Evolutionary conservation across 257 asterid genomes (phyloP), one percentile per base, ranked within the genome.

Genomic region (Parsonsia alboflavescens): DNA sequence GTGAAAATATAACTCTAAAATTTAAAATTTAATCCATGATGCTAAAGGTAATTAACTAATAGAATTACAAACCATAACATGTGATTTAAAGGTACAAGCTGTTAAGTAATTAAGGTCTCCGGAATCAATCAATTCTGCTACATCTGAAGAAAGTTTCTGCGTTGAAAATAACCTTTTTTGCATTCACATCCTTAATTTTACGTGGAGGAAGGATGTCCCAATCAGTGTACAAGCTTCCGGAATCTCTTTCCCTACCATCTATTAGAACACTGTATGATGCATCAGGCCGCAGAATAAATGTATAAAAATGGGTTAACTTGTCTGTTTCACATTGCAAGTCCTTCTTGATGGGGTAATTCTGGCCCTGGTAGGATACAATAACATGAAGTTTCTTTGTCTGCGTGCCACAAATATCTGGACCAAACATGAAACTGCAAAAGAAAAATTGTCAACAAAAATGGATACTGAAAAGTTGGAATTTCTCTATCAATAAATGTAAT

Each of bases 381-480:
- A 86, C 88, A 68, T 93, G 98, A 77, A 93, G 93, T 69, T 91
- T 91, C 93, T 93, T 91, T 42, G 92, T 92, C 86, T 88, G 94
- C 39, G 97, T 89, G 80, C 99, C 98, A 59, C 99, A 95, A 79
- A 95, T 59, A 84, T 95, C 99, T 22, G 99, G 99, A 73, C 98
- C 99, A 80, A 95, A 95, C 99, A 95, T 95, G 80, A 90, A 13
- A 76, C 99, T 94, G 97, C 76, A 73, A 73, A 79, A 70, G 26
- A 62, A 75, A 80, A 68, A 79, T 49, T 45, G 78, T 52, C 53
- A 70, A 73, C 39, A 41, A 45, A 33, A 57, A 33, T 68, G 21
- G 39, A 42, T 46, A 9, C 52, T 57, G 68, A 41, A 46, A 2
- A 44, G 19, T 12, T 45, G 48, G 19, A 63, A 26, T 3, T 21